Evolutionary conservation across 345 rosid genomes (phyloP).

Genomic region (Odontarrhena argentea): DNA sequence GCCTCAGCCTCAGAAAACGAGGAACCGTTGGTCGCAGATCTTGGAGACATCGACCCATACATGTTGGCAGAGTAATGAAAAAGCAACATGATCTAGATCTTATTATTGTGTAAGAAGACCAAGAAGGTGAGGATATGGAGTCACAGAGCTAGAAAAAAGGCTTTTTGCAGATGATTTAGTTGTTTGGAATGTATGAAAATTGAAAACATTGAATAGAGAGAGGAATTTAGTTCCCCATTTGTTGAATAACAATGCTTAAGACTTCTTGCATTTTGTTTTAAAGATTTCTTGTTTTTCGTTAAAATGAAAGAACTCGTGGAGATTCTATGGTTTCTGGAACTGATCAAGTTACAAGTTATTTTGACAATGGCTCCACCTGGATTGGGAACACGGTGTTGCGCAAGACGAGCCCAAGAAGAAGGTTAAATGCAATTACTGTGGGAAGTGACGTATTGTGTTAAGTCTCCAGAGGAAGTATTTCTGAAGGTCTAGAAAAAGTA

Average conservation of each 20-base stretch:
- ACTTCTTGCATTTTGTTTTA: slow-evolving; percentile 6
- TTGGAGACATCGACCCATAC: slow-evolving; percentile 86
- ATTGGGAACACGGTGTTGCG: slow-evolving; percentile 83
- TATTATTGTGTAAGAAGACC: slow-evolving; percentile 17
- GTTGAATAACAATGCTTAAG: slow-evolving; percentile 18
- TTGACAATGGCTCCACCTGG: slow-evolving; percentile 67
- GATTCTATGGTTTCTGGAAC: slow-evolving; percentile 9
- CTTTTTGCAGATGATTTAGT: slow-evolving; percentile 34
- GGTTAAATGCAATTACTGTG: slow-evolving; percentile 82
- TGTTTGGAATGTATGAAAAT: slow-evolving; percentile 36
- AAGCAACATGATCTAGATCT: slow-evolving; percentile 14
- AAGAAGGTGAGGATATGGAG: slow-evolving; percentile 27
- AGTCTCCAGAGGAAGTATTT: slow-evolving; percentile 70
- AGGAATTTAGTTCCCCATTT: slow-evolving; percentile 29
- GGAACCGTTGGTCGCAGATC: slow-evolving; percentile 69
- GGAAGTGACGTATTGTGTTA: slow-evolving; percentile 76
- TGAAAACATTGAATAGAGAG: slow-evolving; percentile 33
- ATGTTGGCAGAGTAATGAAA: slow-evolving; percentile 65
- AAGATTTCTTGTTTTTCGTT: slow-evolving; percentile 14
- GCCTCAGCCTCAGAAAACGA: slow-evolving; percentile 53
- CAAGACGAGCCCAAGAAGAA: slow-evolving; percentile 81
- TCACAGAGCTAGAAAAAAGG: slow-evolving; percentile 21
- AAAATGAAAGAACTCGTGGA: not conserved
- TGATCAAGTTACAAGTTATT: slow-evolving; percentile 17
- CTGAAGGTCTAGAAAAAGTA: slow-evolving; percentile 53